Conservation (phyloP, 495 filamentous ascomycete species). For the Tetracladium marchalianum region DNA sequence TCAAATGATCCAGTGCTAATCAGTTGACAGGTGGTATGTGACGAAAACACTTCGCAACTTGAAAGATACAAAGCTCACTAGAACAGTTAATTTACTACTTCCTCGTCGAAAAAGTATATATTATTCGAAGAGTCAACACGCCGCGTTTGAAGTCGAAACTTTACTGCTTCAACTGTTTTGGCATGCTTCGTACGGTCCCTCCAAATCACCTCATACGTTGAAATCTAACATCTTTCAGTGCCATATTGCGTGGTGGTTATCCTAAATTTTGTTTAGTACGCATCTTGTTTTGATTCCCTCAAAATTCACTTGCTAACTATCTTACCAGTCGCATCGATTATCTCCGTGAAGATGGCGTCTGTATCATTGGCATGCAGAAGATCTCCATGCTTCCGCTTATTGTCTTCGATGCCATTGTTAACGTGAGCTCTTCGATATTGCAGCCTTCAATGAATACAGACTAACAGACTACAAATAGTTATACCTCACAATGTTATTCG, state of each 20-base stretch:
- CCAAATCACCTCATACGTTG: not conserved
- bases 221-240: not conserved
- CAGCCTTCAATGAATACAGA: not conserved
- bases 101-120: conserved; percentile 43
- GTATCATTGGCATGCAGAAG: conserved; percentile 41
- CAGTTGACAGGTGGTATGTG: conserved; percentile 3
- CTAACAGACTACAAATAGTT: conserved; percentile 19
- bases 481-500: conserved; percentile 41
- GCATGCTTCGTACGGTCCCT: conserved; percentile 32
- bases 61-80: not conserved
- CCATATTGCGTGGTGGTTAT: conserved; percentile 30
- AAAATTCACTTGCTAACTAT: not conserved
- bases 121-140: conserved; percentile 31
- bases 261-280: conserved; percentile 40
- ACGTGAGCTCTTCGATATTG: conserved; percentile 22
- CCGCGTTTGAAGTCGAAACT: conserved; percentile 35
- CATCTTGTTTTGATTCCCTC: not conserved
- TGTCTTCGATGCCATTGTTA: conserved; percentile 34
- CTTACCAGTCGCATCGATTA: conserved; percentile 1
- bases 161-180: conserved; percentile 41
- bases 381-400: conserved; percentile 41
- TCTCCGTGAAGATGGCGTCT: conserved; percentile 26
- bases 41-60: not conserved
- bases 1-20: not conserved
- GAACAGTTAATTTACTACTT: conserved; percentile 40